Evolutionary conservation across 2,329 filamentous ascomycete species (phyloP).

Genomic region (Didymellaceae sp.): DNA sequence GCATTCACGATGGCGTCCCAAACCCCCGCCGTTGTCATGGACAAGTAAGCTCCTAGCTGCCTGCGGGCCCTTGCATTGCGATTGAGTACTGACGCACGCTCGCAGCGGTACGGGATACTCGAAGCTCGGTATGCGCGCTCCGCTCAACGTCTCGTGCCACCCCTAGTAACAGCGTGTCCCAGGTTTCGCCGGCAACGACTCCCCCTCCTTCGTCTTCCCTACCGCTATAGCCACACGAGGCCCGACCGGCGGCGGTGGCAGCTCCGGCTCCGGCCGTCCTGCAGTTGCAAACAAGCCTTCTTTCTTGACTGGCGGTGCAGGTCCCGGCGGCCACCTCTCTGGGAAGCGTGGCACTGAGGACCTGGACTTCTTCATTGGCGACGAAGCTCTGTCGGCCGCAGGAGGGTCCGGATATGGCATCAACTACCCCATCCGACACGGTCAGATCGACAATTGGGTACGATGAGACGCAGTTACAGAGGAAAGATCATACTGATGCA

Average conservation of each 20-base stretch:
- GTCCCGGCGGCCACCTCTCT: slow-evolving; percentile 80
- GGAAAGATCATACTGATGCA: slow-evolving; percentile 19
- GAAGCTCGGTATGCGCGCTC: slow-evolving; percentile 79
- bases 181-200: slow-evolving; percentile 99
- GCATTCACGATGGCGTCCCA: slow-evolving; percentile 82
- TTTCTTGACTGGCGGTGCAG: slow-evolving; percentile 89
- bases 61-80: slow-evolving; percentile 35
- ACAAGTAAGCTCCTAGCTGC: slow-evolving; percentile 80
- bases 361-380: slow-evolving; percentile 97
- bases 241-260: slow-evolving; percentile 70
- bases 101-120: slow-evolving; percentile 97
- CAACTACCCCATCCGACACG: slow-evolving; percentile 96
- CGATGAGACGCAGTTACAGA: slow-evolving; percentile 28
- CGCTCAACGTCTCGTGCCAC: slow-evolving; percentile 1
- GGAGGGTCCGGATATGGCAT: slow-evolving; percentile 91
- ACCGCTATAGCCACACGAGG: slow-evolving; percentile 98
- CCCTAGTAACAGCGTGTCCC: slow-evolving; percentile 44
- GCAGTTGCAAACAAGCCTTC: slow-evolving; percentile 93
- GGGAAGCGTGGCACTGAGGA: slow-evolving; percentile 96
- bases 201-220: slow-evolving; percentile 98
- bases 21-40: slow-evolving; percentile 99
- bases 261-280: slow-evolving; percentile 85
- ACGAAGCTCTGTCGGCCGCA: slow-evolving; percentile 87
- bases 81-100: slow-evolving; percentile 49
- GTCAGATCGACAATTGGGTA: slow-evolving; percentile 99